These are phyloP conservation scores for Penicillium occitanis DNA, from an alignment of 2,329 filamentous ascomycete species.

Conservation along the genomic window DNA sequence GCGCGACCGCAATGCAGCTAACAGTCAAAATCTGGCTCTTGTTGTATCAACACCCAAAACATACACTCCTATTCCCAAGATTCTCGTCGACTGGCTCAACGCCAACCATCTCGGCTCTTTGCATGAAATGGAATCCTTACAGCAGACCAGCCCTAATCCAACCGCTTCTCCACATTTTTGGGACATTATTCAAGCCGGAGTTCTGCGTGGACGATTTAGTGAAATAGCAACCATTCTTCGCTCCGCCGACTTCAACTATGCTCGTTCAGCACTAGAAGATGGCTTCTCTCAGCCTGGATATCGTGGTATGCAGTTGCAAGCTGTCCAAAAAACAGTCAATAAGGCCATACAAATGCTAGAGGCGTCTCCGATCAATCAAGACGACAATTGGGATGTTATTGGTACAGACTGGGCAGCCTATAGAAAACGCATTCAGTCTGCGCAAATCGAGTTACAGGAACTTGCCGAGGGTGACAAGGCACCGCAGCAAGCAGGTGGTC, in stretches of 20 bases:
- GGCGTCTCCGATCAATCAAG: slow-evolving; percentile 66
- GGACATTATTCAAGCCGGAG: slow-evolving; percentile 73
- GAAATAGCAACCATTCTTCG: slow-evolving; percentile 68
- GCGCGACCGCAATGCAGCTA: slow-evolving; percentile 21
- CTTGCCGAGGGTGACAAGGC: slow-evolving; percentile 74
- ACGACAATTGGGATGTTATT: slow-evolving; percentile 75
- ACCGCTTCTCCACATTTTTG: slow-evolving; percentile 78
- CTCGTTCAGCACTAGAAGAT: slow-evolving; percentile 64
- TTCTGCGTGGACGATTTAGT: slow-evolving; percentile 72
- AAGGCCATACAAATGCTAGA: slow-evolving; percentile 69
- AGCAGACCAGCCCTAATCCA: slow-evolving; percentile 66
- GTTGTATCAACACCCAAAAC: slow-evolving; percentile 29
- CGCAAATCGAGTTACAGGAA: slow-evolving; percentile 68
- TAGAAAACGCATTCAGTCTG: slow-evolving; percentile 69
- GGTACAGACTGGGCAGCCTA: slow-evolving; percentile 82
- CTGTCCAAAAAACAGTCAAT: slow-evolving; percentile 70
- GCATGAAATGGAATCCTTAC: slow-evolving; percentile 65
- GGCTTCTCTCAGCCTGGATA: slow-evolving; percentile 67
- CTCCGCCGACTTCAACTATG: slow-evolving; percentile 75
- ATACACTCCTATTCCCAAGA: slow-evolving; percentile 63
- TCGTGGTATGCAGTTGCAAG: slow-evolving; percentile 70
- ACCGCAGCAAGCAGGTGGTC: slow-evolving; percentile 42
- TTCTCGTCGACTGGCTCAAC: slow-evolving; percentile 81
- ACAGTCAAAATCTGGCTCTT: slow-evolving; percentile 33
- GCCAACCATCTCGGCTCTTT: slow-evolving; percentile 70